A percentile compares a stretch with the other conserved stretches of the same genome.
Conservation (phyloP, 352 stramenopile genomes). For the Phytophthora foliorum region DNA sequence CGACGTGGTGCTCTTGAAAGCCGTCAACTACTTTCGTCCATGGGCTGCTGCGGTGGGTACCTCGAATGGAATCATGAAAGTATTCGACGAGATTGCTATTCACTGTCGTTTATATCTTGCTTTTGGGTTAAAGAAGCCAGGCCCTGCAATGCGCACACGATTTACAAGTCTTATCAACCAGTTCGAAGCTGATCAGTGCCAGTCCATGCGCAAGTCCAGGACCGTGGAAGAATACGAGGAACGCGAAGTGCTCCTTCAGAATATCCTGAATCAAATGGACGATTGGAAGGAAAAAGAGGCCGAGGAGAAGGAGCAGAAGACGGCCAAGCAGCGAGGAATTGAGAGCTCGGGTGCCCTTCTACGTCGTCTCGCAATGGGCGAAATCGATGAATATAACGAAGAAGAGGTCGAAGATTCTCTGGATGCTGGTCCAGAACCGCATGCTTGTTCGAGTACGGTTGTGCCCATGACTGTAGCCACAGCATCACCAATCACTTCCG, state of each 20-base stretch:
- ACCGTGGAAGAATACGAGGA: neutral
- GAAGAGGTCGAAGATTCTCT: neutral
- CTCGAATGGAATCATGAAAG: constrained; percentile 13
- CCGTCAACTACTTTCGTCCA: neutral
- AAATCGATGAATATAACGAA: neutral
- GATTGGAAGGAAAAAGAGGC: neutral
- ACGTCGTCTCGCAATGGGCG: neutral
- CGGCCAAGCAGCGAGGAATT: neutral
- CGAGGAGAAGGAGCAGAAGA: neutral
- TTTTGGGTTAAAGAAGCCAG: neutral
- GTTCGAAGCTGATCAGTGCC: neutral
- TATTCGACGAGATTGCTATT: constrained; percentile 6
- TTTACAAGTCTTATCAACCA: neutral
- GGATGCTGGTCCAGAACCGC: too few relatives aligned
- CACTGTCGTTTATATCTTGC: neutral
- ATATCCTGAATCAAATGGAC: neutral
- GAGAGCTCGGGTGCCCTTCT: neutral
- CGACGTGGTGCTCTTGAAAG: constrained; percentile 9
- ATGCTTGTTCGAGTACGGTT: neutral
- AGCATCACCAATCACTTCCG: too few relatives aligned
- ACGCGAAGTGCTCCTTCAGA: neutral
- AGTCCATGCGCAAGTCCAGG: neutral
- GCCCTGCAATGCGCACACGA: neutral
- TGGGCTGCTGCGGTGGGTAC: constrained; percentile 7
- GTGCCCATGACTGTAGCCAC: too few relatives aligned